These are phyloP conservation scores for Metarhizium guizhouense DNA, from an alignment of 2,329 filamentous ascomycete species.

Conservation along the genomic window DNA sequence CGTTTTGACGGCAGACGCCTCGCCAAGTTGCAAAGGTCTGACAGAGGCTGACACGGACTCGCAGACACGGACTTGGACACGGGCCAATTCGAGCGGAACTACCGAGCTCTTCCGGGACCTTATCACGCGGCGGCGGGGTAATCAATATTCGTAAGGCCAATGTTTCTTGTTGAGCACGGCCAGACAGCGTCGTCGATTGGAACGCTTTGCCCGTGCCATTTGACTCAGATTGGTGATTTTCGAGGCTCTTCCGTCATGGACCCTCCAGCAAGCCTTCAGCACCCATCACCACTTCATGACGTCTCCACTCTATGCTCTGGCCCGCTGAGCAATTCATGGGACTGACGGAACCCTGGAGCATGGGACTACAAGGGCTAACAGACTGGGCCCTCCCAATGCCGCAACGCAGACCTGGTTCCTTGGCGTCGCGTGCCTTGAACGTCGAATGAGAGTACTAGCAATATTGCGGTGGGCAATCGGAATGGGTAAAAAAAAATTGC, in stretches of 20 bases:
- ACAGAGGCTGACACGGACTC: neutral
- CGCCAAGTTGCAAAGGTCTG: neutral
- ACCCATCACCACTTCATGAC: neutral
- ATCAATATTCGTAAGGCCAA: neutral
- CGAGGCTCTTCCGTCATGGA: slow-evolving; percentile 5
- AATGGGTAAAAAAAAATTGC: too few species aligned
- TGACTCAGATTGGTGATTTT: neutral
- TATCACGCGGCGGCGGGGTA: neutral
- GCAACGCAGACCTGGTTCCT: too few species aligned
- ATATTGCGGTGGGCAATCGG: too few species aligned
- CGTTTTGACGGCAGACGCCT: neutral
- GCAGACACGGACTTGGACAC: neutral
- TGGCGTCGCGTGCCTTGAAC: too few species aligned
- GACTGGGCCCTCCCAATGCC: too few species aligned
- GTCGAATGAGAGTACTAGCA: too few species aligned
- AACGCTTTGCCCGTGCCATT: too few species aligned
- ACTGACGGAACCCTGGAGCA: too few species aligned
- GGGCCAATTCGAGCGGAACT: neutral
- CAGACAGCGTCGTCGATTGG: neutral
- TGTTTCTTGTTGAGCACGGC: neutral
- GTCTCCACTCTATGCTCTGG: neutral
- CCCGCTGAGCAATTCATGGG: too few species aligned
- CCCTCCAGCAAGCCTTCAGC: neutral
- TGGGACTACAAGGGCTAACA: too few species aligned
- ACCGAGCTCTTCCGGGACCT: neutral